phyloP scores from a whole-genome alignment of 257 asterid genomes.

The Plantago ovata region DNA sequence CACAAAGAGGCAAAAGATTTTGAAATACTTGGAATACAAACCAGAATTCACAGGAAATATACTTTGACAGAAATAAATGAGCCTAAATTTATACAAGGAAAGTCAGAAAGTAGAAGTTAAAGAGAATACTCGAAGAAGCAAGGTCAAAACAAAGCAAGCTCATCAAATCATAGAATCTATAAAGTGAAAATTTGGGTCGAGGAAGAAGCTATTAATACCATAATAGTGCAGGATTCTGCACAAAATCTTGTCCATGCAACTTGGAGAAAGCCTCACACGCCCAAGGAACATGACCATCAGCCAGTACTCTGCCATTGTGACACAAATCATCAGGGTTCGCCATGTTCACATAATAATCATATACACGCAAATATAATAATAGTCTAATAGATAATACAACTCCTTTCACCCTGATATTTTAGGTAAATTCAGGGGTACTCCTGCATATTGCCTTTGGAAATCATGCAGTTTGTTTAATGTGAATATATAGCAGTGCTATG shows the following conservation, averaged over 20 bases:
- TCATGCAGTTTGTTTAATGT: not conserved
- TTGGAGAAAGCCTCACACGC: constrained; percentile 94
- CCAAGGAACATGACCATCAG: constrained; percentile 98
- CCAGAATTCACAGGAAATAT: no score
- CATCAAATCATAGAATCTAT: no score
- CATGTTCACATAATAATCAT: constrained; percentile 1
- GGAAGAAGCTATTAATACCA: constrained; percentile 62
- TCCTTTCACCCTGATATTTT: not conserved
- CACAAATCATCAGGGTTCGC: constrained; percentile 9
- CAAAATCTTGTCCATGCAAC: constrained; percentile 60
- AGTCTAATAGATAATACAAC: no score
- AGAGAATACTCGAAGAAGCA: no score
- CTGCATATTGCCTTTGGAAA: not conserved
- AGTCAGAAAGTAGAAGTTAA: not conserved
- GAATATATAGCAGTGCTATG: no score
- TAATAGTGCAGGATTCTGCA: constrained; percentile 54
- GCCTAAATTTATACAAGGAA: not conserved
- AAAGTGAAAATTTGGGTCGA: not conserved
- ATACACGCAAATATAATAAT: not conserved
- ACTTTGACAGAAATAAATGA: not conserved
- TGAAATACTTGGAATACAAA: no score
- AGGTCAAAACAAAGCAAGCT: not conserved
- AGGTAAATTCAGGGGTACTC: not conserved
- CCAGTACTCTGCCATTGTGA: constrained; percentile 70
- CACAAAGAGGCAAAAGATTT: no score